Base-by-base conservation (phyloP, 129 eudicot species). In the Arctium minus region DNA sequence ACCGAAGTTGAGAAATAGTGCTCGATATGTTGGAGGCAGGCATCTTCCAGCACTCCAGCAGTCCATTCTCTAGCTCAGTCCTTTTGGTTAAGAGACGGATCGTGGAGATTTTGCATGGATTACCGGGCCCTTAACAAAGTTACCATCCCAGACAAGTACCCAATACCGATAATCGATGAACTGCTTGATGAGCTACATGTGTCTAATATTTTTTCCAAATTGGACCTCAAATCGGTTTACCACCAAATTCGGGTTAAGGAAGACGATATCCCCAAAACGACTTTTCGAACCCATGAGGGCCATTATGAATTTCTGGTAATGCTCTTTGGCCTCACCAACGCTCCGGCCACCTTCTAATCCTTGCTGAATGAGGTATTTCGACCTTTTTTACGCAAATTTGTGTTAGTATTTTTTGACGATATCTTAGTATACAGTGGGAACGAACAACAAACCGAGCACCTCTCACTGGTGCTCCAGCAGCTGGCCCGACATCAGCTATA, bases 131-230 rank as follows among this genome's bases (percentile, higher is more conserved):
- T 22, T 22, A 22, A 22, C 27, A 22, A 22, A 22, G 27, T 22
- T 22, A 22, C 27, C 27, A 22, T 22, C 27, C 27, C 27, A 17
- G 71, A 68, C 10, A 68, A 32, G n/a, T 79, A 30, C 38, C 82
- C 82, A 5, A 40, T 79, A 2, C 82, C 62, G 31, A 10, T 17
- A 2, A 79, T 79, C 8, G 76, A 79, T 6, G 82, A 68, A 30
- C 9, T 79, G 3, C 17, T 67, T 9, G 82, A 79, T 79, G 48
- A 79, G 30, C 74, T 79, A 1, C 53, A 67, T 5, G 75, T 67
- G 3, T 60, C 75, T 1, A 15, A 3, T 1, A 31, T 37, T 2
- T 79, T 38, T 10, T n/a, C 44, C 0, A 69, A 79, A 40, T 5
- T 79, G 1, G 76, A 79, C 27, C 8, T 68, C 36, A 33, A 33